phyloP scores from a whole-genome alignment of 768 basidiomycete genomes.

The Kwoniella dendrophila region DNA sequence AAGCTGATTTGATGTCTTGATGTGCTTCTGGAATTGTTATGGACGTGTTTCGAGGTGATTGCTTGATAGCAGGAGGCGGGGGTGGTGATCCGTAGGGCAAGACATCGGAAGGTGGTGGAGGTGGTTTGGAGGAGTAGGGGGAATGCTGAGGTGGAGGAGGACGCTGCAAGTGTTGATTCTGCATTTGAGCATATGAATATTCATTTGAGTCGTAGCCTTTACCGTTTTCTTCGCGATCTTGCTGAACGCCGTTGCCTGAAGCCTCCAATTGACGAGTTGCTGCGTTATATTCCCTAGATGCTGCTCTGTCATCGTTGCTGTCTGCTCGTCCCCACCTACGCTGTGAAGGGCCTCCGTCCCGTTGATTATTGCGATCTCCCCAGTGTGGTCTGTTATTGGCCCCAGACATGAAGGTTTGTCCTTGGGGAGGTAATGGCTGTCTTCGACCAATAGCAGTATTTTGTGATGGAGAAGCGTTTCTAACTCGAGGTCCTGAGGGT shows the following conservation, averaged over 20 bases:
- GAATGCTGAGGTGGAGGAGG: slow-evolving; percentile 4
- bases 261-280: too few relatives aligned
- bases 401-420: slow-evolving; percentile 13
- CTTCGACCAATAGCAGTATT: neutral
- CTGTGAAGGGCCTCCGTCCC: too few relatives aligned
- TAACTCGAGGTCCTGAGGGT: slow-evolving; percentile 1
- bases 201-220: neutral
- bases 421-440: slow-evolving; percentile 12
- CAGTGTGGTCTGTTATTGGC: neutral
- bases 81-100: slow-evolving; percentile 3
- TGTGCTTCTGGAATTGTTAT: too few relatives aligned
- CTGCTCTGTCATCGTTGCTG: neutral
- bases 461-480: neutral
- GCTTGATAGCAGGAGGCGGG: neutral
- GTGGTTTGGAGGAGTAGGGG: slow-evolving; percentile 13
- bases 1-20: too few relatives aligned
- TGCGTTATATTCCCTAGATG: neutral
- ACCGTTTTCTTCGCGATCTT: too few relatives aligned
- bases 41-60: neutral
- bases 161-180: neutral
- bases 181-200: neutral
- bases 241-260: too few relatives aligned
- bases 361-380: neutral
- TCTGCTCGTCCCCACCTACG: slow-evolving; percentile 4
- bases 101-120: slow-evolving; percentile 5